Evolutionary conservation across 352 stramenopile genomes (phyloP), one percentile per base, ranked within the genome.

Genomic region (Globisporangium okanoganense): DNA sequence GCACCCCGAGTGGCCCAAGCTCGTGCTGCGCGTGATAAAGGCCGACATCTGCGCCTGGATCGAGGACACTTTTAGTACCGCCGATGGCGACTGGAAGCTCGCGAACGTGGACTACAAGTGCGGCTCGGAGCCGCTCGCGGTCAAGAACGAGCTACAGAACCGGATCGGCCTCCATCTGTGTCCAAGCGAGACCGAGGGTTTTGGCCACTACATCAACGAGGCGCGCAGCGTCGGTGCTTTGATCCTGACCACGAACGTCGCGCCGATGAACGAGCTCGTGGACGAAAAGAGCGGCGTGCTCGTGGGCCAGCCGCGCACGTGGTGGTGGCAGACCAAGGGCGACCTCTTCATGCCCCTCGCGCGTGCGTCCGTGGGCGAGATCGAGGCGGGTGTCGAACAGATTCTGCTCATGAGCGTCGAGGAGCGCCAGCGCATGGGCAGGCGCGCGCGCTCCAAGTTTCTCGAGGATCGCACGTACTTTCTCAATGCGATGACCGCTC

Each of bases 161-260:
- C 65, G 74, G 54, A 85, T 93, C 54, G 84, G 84, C 16, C 68
- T 93, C 49, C 84, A 93, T 38, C 47, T 93, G 53, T 90, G 79
- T 66, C 84, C 84, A 12, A 91, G 79, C 49, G 79, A 88, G 63
- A 88, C 76, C 12, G 84, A 93, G 66, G 84, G 81, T 18, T 95
- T 93, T 55, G 79, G 85, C 33, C 85, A 95, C 65, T 92, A 92
- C 55, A 92, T 95, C 64, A 95, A 95, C 58, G 79, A 93, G 60
- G 85, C 85, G 18, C 81, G 85, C 27, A 90, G 83, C 56, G 74
- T 78, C 10, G 83, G 79, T 12, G 85, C 82, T 16, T 67, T 95
- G 5, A 83, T 90, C 49, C 31, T 95, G 48, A 92, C 85, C 36
- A 87, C 81, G 22, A 78, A 95, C 60, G 85, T 89, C 25, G 72